Evolutionary conservation across 331 rosid genomes (phyloP), one percentile per base, ranked within the genome.

Genomic region (Acacia concinna): DNA sequence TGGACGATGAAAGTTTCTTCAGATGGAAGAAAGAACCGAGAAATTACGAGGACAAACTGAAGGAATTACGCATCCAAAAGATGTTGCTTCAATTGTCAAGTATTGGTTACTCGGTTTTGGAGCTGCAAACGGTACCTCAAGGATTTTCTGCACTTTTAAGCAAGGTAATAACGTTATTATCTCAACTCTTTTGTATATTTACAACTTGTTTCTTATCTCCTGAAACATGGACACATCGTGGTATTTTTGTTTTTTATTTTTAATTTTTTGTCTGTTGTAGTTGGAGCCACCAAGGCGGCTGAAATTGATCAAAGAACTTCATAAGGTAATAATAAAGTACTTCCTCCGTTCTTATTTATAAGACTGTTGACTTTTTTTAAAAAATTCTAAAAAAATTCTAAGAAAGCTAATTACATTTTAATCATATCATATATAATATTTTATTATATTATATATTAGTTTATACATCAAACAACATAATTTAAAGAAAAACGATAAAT

Each of bases 131-230:
- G 73, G 81, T 96, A 74, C 98, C 99, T 84, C 97, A 88, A 81
- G 97, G 98, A 81, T 92, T 96, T 79, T 91, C 98, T 44, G 87
- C 97, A 75, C 92, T 96, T 87, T 78, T 96, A 87, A 90, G 91
- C 97, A 90, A 93, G 93, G 99, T 96, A 86, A 23, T 56, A 60
- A 30, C 35, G 52, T 84, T 59, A 68, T 49, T 68, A 4, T 79
- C 35, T 68, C 35, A 1, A 23, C 31, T 23, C 31, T 56, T 56
- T 21, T 23, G 76, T 54, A 64, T n/a, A 8, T 77, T 66, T 56
- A 73, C 40, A 23, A 4, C 74, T 68, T 71, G 69, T 80, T 54
- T 57, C 44, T 57, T 30, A 78, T 25, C 76, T 75, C 69, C 31
- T 71, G 76, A 68, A 74, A 40, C 63, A 9, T 23, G 63, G 6